phyloP scores from a whole-genome alignment of 345 rosid genomes.

The Nephelium lappaceum region DNA sequence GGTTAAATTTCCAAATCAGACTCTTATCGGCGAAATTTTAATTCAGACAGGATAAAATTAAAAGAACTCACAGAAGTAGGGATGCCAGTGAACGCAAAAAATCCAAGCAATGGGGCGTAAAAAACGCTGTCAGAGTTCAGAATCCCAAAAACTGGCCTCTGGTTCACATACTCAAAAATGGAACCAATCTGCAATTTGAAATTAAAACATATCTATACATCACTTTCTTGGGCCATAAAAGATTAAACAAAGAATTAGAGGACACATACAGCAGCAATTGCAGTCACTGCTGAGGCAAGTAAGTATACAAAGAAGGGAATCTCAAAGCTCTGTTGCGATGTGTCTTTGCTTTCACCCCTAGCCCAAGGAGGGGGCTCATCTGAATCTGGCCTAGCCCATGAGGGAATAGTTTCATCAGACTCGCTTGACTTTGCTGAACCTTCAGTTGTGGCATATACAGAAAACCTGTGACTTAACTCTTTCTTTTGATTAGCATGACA shows the following conservation, averaged over 20 bases:
- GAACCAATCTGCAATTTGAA: conserved; percentile 78
- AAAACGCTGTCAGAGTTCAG: conserved; percentile 70
- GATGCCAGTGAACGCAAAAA: conserved; percentile 85
- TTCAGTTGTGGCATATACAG: conserved; percentile 49
- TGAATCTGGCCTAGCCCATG: conserved; percentile 85
- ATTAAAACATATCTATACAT: conserved; percentile 10
- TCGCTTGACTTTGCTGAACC: conserved; percentile 65
- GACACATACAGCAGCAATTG: conserved; percentile 84
- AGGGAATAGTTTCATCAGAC: conserved; percentile 68
- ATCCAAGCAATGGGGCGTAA: conserved; percentile 90
- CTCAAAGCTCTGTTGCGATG: conserved; percentile 48
- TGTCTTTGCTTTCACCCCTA: conserved; percentile 46
- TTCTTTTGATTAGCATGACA: conserved; percentile 8
- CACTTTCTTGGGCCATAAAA: neutral
- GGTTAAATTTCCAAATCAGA: neutral
- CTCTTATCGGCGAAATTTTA: neutral
- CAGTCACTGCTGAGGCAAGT: conserved; percentile 79
- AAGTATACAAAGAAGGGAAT: conserved; percentile 74
- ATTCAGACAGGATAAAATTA: neutral
- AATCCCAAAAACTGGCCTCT: conserved; percentile 85
- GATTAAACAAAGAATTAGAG: conserved; percentile 9
- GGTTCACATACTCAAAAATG: conserved; percentile 76
- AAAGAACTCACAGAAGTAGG: conserved; percentile 76
- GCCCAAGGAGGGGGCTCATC: conserved; percentile 98
- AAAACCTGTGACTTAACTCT: conserved; percentile 24